Evolutionary conservation across 1,284 basidiomycete genomes (phyloP), one percentile per base, ranked within the genome.

Genomic region (Cryptococcus sp.): DNA sequence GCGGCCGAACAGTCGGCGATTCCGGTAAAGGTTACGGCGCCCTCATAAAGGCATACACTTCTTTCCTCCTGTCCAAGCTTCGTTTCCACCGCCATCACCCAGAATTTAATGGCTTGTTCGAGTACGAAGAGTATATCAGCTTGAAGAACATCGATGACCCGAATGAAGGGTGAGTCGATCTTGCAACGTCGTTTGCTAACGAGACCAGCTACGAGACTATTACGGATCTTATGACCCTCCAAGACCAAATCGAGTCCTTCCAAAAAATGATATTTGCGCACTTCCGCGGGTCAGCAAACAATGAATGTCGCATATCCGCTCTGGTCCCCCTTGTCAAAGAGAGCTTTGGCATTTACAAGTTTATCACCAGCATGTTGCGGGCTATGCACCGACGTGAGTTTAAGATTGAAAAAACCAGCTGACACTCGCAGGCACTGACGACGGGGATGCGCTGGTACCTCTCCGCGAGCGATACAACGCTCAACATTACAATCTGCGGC

Each of bases 171-270:
- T 95, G 75, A 64, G 87, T 77, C 7, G 34, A 15, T 40, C 7
- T 11, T 34, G 13, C 11, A 10, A 38, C 25, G 15, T 38, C 6
- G 13, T 15, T n/a, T 19, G 41, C 19, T 43, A 38, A 50, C 22
- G 56, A 59, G 16, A 25, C 13, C 68, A 94, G 93, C 50, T 97
- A 94, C 70, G 93, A 97, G 78, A 96, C 93, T 1, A 97, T 97
- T 65, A 88, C 87, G 22, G 93, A 97, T 76, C 85, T 97, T 48
- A 97, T 96, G 93, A 87, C 86, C 25, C 81, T 97, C 47, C 93
- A 97, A 82, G 93, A 97, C 75, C 91, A 95, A 76, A 97, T 97
- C 57, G 93, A 97, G 73, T 90, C 91, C 4, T 97, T 97, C 81
- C 93, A 97, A 74, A 93, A 93, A 78, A 88, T 93, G 81, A 87